These are phyloP conservation scores for Rhynchospora breviuscula DNA, from an alignment of 176 grass and related monocot species.

Conservation along the genomic window DNA sequence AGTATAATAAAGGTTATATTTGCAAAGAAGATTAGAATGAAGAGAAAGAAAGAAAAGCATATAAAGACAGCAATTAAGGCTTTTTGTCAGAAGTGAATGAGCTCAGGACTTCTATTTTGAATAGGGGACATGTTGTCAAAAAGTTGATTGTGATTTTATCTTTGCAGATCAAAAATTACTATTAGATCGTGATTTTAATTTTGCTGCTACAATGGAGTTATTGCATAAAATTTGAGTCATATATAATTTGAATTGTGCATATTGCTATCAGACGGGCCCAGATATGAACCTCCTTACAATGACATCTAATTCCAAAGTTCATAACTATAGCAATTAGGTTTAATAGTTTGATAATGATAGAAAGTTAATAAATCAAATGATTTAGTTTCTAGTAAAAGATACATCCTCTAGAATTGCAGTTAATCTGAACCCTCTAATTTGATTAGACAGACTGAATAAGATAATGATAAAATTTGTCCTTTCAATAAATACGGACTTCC, in stretches of 20 bases:
- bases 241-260: background rate
- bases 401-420: background rate
- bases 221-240: background rate
- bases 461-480: background rate
- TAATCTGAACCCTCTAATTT: background rate
- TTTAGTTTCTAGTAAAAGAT: too few species aligned
- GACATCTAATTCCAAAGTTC: too few species aligned
- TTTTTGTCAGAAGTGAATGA: constrained; percentile 1
- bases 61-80: background rate
- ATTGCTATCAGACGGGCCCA: background rate
- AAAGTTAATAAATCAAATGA: background rate
- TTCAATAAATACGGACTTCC: background rate
- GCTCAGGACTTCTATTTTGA: background rate
- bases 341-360: background rate
- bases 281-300: background rate
- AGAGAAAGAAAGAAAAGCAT: background rate
- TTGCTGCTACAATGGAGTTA: background rate
- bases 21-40: background rate
- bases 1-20: background rate
- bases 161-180: background rate
- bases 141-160: background rate
- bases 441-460: background rate
- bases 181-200: background rate
- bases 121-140: constrained; percentile 2
- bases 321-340: background rate